Percentiles rank a stretch among this genome's conserved stretches.
Conservation (phyloP, 2,329 filamentous ascomycete species). For the Alternaria metachromatica region DNA sequence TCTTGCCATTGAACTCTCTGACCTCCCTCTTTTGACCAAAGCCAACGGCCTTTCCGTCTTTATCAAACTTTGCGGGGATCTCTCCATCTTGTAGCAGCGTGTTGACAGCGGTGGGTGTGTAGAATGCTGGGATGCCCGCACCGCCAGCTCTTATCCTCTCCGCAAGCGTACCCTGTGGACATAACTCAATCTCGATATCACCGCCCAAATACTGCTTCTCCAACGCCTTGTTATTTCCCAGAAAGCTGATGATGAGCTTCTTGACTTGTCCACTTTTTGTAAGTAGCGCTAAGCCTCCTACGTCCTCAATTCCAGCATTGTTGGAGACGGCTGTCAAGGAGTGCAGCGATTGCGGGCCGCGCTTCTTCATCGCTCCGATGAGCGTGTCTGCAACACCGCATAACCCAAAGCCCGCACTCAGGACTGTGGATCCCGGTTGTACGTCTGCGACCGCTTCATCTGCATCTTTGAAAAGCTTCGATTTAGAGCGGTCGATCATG, state of each 20-base stretch:
- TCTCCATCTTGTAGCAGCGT: constrained; percentile 71
- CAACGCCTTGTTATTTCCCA: constrained; percentile 78
- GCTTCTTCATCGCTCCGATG: constrained; percentile 44
- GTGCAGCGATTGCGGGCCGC: constrained; percentile 40
- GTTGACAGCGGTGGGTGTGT: constrained; percentile 72
- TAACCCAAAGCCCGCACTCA: constrained; percentile 49
- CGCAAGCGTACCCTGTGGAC: constrained; percentile 76
- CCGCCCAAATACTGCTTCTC: constrained; percentile 77
- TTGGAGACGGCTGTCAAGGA: constrained; percentile 78
- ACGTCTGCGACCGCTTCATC: constrained; percentile 49
- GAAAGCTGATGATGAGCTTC: constrained; percentile 76
- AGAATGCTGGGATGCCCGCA: constrained; percentile 81
- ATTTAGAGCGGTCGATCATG: constrained; percentile 42
- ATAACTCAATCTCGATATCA: constrained; percentile 76
- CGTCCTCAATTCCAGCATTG: constrained; percentile 75
- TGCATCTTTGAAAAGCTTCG: constrained; percentile 47
- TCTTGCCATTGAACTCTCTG: constrained; percentile 73
- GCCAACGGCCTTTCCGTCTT: constrained; percentile 66
- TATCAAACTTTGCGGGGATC: constrained; percentile 68
- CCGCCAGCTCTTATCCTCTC: constrained; percentile 76
- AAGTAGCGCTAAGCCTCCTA: constrained; percentile 69
- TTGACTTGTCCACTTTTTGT: constrained; percentile 73
- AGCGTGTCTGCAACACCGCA: constrained; percentile 50
- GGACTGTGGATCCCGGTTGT: constrained; percentile 44
- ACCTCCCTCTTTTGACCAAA: constrained; percentile 71